Percentiles rank a stretch among this genome's conserved stretches.
These are phyloP conservation scores for Macrocybe gigantea DNA, from an alignment of 768 basidiomycete species.

Conservation along the genomic window DNA sequence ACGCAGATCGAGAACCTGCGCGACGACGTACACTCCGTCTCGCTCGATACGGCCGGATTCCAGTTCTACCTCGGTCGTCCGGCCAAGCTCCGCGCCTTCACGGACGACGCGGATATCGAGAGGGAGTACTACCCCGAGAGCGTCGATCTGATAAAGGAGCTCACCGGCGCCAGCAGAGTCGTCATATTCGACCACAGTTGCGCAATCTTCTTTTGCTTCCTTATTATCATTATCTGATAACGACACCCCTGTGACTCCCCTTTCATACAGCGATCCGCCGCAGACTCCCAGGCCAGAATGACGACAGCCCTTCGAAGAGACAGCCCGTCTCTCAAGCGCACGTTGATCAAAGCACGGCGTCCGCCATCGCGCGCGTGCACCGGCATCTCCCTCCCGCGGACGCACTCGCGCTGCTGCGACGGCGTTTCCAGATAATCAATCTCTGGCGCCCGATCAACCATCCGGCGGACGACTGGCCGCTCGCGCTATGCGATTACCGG, in stretches of 20 bases:
- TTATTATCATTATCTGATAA: neutral
- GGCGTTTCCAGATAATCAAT: conserved; percentile 43
- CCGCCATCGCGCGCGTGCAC: conserved; percentile 28
- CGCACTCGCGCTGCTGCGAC: conserved; percentile 23
- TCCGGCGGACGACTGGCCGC: conserved; percentile 31
- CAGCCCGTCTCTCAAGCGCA: conserved; percentile 32
- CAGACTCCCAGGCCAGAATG: conserved; percentile 21
- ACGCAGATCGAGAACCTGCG: conserved; percentile 48
- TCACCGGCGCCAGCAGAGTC: conserved; percentile 54
- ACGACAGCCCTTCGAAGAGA: conserved; percentile 20
- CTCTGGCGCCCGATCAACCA: conserved; percentile 39
- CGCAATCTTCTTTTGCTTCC: neutral
- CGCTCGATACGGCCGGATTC: conserved; percentile 49
- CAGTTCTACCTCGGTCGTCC: conserved; percentile 30
- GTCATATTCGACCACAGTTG: conserved; percentile 59
- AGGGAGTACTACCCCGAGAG: conserved; percentile 59
- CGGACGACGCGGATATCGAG: conserved; percentile 44
- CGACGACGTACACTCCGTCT: conserved; percentile 37
- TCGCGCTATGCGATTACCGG: conserved; percentile 35
- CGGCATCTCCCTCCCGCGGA: conserved; percentile 33
- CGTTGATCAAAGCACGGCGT: conserved; percentile 32
- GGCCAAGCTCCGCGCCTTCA: conserved; percentile 42
- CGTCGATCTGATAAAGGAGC: conserved; percentile 47
- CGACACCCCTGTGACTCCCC: neutral
- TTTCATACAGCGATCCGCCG: conserved; percentile 28